Evolutionary conservation across 2,329 filamentous ascomycete genomes (phyloP).

Genomic region (Pseudocercospora cruenta): DNA sequence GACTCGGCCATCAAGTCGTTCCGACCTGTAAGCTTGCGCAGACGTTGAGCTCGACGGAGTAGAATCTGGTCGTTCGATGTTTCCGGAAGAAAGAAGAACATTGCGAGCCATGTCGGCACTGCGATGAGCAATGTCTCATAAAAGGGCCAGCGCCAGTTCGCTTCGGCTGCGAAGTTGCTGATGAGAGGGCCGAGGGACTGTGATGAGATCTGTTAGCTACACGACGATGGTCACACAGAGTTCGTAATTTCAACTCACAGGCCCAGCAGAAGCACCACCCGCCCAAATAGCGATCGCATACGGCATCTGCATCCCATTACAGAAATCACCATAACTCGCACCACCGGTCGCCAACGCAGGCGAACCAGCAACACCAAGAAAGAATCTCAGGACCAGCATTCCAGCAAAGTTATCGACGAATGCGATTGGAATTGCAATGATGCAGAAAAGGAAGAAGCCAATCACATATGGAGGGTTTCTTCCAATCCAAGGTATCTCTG

Average conservation of each 20-base stretch:
- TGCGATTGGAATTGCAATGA: conserved; percentile 67
- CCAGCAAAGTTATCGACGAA: conserved; percentile 66
- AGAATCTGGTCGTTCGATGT: conserved; percentile 51
- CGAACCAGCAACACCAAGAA: conserved; percentile 68
- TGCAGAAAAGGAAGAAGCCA: conserved; percentile 70
- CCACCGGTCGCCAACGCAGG: conserved; percentile 65
- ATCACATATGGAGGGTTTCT: conserved; percentile 69
- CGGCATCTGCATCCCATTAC: conserved; percentile 46
- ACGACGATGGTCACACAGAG: too few relatives aligned
- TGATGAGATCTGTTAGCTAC: not conserved
- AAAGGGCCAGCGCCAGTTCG: conserved; percentile 65
- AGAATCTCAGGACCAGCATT: conserved; percentile 61
- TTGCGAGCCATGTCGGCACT: conserved; percentile 55
- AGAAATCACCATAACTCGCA: conserved; percentile 60
- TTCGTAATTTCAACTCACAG: too few relatives aligned
- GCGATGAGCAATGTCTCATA: conserved; percentile 67
- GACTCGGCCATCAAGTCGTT: conserved; percentile 25
- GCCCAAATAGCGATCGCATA: conserved; percentile 50
- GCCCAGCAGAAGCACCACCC: conserved; percentile 47
- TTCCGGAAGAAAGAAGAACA: conserved; percentile 64
- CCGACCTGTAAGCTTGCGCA: conserved; percentile 42
- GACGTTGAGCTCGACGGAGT: conserved; percentile 42
- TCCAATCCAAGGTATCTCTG: conserved; percentile 68
- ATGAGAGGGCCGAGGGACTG: conserved; percentile 57
- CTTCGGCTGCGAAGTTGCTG: conserved; percentile 60